These are phyloP conservation scores for Triticum dicoccoides DNA, from an alignment of 176 grass and related monocot genomes.

Conservation along the genomic window DNA sequence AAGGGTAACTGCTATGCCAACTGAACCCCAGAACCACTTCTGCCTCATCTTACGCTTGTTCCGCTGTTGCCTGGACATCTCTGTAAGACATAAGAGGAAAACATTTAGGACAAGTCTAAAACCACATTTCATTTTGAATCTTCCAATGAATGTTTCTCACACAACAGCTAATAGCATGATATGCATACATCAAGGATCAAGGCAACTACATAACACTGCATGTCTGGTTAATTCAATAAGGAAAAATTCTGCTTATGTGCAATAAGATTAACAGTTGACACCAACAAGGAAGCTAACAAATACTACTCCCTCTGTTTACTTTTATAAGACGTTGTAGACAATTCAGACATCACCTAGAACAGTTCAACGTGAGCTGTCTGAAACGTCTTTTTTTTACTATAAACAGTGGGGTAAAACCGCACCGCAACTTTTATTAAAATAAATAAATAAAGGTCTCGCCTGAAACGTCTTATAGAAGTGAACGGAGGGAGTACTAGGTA, in stretches of 20 bases:
- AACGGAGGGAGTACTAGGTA: background rate
- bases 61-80: conserved; percentile 74
- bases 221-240: background rate
- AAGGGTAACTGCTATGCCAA: conserved; percentile 77
- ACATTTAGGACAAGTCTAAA: background rate
- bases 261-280: background rate
- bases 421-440: too few relatives aligned
- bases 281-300: background rate
- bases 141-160: background rate
- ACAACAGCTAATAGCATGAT: background rate
- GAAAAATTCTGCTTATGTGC: background rate
- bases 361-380: too few relatives aligned
- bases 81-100: conserved; percentile 34
- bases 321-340: too few relatives aligned
- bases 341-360: too few relatives aligned
- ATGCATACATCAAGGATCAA: background rate
- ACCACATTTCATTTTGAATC: background rate
- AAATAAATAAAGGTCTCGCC: too few relatives aligned
- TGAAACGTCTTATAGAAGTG: too few relatives aligned
- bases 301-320: too few relatives aligned
- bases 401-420: too few relatives aligned
- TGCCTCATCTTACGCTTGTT: conserved; percentile 65
- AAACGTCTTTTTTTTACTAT: too few relatives aligned
- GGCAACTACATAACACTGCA: background rate
- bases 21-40: conserved; percentile 91